Evolutionary conservation across 2,329 filamentous ascomycete species (phyloP), one percentile per base, ranked within the genome.

Genomic region (Decorospora gaudefroyi): DNA sequence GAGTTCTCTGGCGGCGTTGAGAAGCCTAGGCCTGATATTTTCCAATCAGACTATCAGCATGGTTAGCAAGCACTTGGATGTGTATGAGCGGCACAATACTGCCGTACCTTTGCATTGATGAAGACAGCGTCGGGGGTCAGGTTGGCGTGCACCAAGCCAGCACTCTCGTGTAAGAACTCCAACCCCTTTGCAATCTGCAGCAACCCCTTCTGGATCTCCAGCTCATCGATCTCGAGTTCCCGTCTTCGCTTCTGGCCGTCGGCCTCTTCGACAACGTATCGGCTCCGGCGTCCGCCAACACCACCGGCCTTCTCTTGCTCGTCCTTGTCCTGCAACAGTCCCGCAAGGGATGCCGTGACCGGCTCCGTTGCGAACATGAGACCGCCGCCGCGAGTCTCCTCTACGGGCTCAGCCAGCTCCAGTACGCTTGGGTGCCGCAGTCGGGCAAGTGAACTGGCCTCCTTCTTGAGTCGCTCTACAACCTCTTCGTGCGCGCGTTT

Each of bases 181-280:
- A 97, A 77, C 2, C 91, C 92, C 69, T 96, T 96, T 64, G 87
- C 91, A 52, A 99, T 81, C 70, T 99, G 93, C 49, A 97, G 74
- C 51, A 99, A 71, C 0, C 93, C 93, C 72, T 99, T 99, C 69
- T 99, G 93, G 60, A 97, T 95, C 72, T 99, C 93, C 46, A 99
- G 76, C 73, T 97, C 93, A 66, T 99, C 93, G 50, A 99, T 89
- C 68, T 97, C 92, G 10, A 96, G 72, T 64, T 97, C 91, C 59
- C 88, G 80, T 60, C 89, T 78, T 59, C 70, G 66, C 42, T 84
- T 80, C 35, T 82, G 83, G 23, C 88, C 88, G 56, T 91, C 86
- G 1, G 85, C 77, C 56, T 90, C 87, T 63, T 93, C 89, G 1
- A 88, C 84, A 41, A 93, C 86, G 72, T 85, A 93, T 57, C 89